Evolutionary conservation across 1,139 yeast species (phyloP).

Genomic region (Saccharomyces hybrid): DNA sequence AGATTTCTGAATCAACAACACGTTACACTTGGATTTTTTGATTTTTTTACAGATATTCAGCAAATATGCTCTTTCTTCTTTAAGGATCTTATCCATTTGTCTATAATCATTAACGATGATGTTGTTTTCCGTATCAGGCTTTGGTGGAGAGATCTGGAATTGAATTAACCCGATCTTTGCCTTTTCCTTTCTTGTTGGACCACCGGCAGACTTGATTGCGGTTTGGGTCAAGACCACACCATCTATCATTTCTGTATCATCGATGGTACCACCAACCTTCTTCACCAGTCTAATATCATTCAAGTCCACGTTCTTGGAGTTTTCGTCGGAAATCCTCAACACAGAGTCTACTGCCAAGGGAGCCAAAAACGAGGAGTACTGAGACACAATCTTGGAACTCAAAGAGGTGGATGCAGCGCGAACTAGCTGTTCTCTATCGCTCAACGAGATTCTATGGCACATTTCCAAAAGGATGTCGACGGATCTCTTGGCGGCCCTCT

Average conservation of each 20-base stretch:
- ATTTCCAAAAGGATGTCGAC: conserved; percentile 76
- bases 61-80: conserved; percentile 93
- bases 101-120: conserved; percentile 95
- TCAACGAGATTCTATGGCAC: conserved; percentile 68
- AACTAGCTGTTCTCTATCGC: conserved; percentile 72
- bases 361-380: conserved; percentile 73
- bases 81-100: conserved; percentile 96
- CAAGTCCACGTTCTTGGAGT: conserved; percentile 68
- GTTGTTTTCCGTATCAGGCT: conserved; percentile 97
- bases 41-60: conserved; percentile 91
- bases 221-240: conserved; percentile 92
- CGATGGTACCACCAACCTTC: conserved; percentile 95
- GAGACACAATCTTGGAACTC: conserved; percentile 91
- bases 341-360: conserved; percentile 96
- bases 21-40: conserved; percentile 95
- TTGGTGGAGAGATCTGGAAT: conserved; percentile 96
- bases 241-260: conserved; percentile 85
- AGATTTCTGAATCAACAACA: conserved; percentile 84
- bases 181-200: conserved; percentile 92
- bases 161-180: conserved; percentile 89
- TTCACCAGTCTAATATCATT: conserved; percentile 82
- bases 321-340: conserved; percentile 57
- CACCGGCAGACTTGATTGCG: conserved; percentile 85
- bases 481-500: conserved; percentile 84
- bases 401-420: conserved; percentile 93